phyloP scores from a whole-genome alignment of 345 rosid genomes.

The sweet orange (Citrus sinensis) region DNA sequence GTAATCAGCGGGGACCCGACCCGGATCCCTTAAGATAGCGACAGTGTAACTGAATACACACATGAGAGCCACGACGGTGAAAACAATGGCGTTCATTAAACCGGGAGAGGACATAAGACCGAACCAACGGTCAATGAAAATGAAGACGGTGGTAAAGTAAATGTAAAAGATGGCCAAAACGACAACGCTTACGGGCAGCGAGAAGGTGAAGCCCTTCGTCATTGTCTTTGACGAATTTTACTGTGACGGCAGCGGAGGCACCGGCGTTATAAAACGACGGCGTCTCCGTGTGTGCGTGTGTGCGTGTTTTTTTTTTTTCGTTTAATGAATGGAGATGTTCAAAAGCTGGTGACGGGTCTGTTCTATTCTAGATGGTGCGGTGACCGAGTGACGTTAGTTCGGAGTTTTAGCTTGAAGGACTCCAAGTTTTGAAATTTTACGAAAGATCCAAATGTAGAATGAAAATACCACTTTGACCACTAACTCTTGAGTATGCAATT shows the following conservation, averaged over 20 bases:
- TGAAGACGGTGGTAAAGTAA: constrained; percentile 68
- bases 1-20: constrained; percentile 68
- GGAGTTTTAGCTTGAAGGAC: neutral
- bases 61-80: constrained; percentile 68
- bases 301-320: neutral
- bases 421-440: neutral
- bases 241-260: constrained; percentile 37
- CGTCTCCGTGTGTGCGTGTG: constrained; percentile 38
- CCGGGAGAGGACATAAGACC: constrained; percentile 83
- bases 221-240: constrained; percentile 22
- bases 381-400: neutral
- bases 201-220: constrained; percentile 55
- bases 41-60: constrained; percentile 53
- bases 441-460: neutral
- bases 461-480: neutral
- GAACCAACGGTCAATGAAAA: constrained; percentile 86
- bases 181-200: constrained; percentile 68
- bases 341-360: constrained; percentile 12
- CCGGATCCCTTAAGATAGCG: constrained; percentile 78
- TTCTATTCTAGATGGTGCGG: constrained; percentile 8
- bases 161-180: constrained; percentile 57
- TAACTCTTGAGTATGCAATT: neutral
- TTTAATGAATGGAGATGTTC: neutral
- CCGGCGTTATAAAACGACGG: constrained; percentile 63
- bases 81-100: constrained; percentile 61